phyloP scores from a whole-genome alignment of 2,329 filamentous ascomycete species.

The Diaporthe velutina region DNA sequence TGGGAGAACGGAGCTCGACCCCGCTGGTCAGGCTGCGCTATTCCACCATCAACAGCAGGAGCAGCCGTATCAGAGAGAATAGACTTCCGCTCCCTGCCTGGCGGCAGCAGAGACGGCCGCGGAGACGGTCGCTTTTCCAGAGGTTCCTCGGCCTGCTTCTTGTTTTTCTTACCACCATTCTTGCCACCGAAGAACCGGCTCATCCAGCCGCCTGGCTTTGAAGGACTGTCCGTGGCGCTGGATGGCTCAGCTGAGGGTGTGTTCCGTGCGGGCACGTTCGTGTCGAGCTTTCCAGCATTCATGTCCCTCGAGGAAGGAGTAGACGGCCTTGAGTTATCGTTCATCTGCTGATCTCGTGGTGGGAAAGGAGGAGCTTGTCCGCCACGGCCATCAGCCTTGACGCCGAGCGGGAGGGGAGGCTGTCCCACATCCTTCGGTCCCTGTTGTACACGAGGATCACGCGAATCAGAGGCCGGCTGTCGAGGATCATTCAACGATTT shows the following conservation, averaged over 20 bases:
- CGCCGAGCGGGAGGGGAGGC: neutral
- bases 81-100: neutral
- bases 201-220: neutral
- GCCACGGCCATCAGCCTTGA: neutral
- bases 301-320: neutral
- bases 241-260: neutral
- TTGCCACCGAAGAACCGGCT: no score
- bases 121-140: neutral
- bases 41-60: neutral
- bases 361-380: constrained; percentile 14
- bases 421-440: neutral
- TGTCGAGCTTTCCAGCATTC: neutral
- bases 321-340: neutral
- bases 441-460: neutral
- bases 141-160: neutral
- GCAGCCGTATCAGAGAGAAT: neutral
- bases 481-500: constrained; percentile 7
- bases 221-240: constrained; percentile 11
- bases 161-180: constrained; percentile 5
- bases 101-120: constrained; percentile 22
- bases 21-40: neutral
- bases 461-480: neutral
- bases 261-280: neutral
- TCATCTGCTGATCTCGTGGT: neutral
- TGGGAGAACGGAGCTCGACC: neutral